Percentiles rank a stretch among this genome's conserved stretches.
These are phyloP conservation scores for Tilletia caries DNA, from an alignment of 1,284 basidiomycete genomes.

Conservation along the genomic window DNA sequence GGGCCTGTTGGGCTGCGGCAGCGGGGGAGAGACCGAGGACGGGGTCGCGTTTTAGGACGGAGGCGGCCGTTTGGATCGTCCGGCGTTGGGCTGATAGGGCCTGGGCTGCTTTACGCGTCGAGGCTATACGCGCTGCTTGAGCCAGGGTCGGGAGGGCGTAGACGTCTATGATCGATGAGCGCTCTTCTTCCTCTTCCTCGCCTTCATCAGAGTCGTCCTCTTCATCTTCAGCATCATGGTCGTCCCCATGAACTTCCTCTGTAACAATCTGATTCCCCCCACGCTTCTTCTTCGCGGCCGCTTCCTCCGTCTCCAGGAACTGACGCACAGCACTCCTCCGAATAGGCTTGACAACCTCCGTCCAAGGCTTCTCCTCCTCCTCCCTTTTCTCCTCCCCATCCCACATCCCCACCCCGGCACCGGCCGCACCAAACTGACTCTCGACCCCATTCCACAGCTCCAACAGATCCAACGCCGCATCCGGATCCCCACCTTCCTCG, in stretches of 20 bases:
- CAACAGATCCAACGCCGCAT: conserved; percentile 46
- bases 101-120: conserved; percentile 1
- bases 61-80: not conserved
- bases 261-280: too few species aligned
- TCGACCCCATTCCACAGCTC: conserved; percentile 35
- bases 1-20: not conserved
- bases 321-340: not conserved
- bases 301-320: too few species aligned
- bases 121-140: not conserved
- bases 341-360: not conserved
- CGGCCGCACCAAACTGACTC: not conserved
- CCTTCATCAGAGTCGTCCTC: not conserved
- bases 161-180: not conserved
- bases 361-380: not conserved
- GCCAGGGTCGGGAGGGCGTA: not conserved
- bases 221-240: too few species aligned
- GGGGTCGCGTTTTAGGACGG: not conserved
- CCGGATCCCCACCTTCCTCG: conserved; percentile 19
- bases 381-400: too few species aligned
- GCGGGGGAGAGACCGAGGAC: not conserved
- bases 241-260: too few species aligned
- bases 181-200: not conserved
- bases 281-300: too few species aligned
- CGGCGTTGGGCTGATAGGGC: not conserved
- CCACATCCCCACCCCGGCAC: too few species aligned